phyloP scores from a whole-genome alignment of 1,139 yeast species.

The Suhomyces taliae region DNA sequence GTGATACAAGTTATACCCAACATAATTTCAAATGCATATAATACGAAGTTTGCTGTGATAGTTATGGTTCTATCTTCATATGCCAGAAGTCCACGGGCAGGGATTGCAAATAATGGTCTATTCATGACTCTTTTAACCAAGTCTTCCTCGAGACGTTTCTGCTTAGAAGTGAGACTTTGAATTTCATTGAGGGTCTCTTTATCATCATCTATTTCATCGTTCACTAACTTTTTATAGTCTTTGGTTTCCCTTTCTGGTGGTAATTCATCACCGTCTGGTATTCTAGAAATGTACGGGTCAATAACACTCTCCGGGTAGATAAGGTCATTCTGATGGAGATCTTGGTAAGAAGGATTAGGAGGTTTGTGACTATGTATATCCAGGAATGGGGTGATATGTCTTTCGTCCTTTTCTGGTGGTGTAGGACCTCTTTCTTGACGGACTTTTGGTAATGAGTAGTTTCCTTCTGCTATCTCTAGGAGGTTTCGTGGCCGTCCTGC shows the following conservation, averaged over 20 bases:
- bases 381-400: not conserved
- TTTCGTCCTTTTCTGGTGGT: constrained; percentile 10
- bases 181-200: constrained; percentile 2
- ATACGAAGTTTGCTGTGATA: constrained; percentile 31
- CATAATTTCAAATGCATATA: constrained; percentile 38
- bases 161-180: constrained; percentile 25
- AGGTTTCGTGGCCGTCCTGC: constrained; percentile 4
- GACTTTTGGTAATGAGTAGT: constrained; percentile 4
- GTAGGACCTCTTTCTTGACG: constrained; percentile 8
- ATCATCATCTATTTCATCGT: not conserved
- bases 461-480: constrained; percentile 10
- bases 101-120: constrained; percentile 27
- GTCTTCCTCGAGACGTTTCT: constrained; percentile 29
- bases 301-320: constrained; percentile 10
- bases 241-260: constrained; percentile 22
- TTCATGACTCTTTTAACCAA: constrained; percentile 40
- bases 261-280: constrained; percentile 15
- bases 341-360: constrained; percentile 8
- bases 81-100: constrained; percentile 14
- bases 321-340: constrained; percentile 6
- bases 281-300: constrained; percentile 6
- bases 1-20: constrained; percentile 35
- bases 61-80: constrained; percentile 21
- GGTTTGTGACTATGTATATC: not conserved
- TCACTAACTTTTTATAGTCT: constrained; percentile 11